phyloP scores from a whole-genome alignment of 768 basidiomycete genomes.

The Termitomyces sp. region DNA sequence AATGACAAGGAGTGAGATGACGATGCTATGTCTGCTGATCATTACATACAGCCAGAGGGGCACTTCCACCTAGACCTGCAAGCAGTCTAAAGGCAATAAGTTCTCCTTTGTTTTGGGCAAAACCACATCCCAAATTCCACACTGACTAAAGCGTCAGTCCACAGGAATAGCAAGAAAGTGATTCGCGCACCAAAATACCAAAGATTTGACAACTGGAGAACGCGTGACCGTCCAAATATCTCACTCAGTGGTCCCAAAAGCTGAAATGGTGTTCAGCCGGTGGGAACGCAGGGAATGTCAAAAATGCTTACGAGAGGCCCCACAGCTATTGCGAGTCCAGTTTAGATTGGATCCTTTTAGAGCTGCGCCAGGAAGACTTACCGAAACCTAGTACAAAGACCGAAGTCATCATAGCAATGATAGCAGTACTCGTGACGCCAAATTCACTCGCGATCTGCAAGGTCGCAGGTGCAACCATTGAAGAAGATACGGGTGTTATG shows the following conservation, averaged over 20 bases:
- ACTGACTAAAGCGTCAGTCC: conserved; percentile 19
- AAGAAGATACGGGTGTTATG: conserved; percentile 63
- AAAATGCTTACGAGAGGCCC: conserved; percentile 36
- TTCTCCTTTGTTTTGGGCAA: conserved; percentile 50
- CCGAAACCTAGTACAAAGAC: conserved; percentile 52
- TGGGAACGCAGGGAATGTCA: neutral
- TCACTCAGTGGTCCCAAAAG: conserved; percentile 62
- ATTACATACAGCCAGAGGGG: conserved; percentile 53
- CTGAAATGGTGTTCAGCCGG: conserved; percentile 14
- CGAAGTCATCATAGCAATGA: conserved; percentile 54
- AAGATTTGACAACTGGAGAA: conserved; percentile 59
- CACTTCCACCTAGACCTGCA: conserved; percentile 67
- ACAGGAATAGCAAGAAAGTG: neutral
- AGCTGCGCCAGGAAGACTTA: conserved; percentile 18
- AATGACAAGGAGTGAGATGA: neutral
- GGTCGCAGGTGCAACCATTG: conserved; percentile 68
- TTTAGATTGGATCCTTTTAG: neutral
- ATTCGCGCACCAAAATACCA: conserved; percentile 50
- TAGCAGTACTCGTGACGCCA: conserved; percentile 40
- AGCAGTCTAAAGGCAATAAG: conserved; percentile 66
- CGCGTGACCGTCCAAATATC: conserved; percentile 58
- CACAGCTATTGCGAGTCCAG: conserved; percentile 29
- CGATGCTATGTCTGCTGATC: conserved; percentile 24
- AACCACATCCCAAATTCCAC: conserved; percentile 63
- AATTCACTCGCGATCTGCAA: conserved; percentile 46